phyloP scores from a whole-genome alignment of 768 basidiomycete genomes.

The Lentinula raphanica region DNA sequence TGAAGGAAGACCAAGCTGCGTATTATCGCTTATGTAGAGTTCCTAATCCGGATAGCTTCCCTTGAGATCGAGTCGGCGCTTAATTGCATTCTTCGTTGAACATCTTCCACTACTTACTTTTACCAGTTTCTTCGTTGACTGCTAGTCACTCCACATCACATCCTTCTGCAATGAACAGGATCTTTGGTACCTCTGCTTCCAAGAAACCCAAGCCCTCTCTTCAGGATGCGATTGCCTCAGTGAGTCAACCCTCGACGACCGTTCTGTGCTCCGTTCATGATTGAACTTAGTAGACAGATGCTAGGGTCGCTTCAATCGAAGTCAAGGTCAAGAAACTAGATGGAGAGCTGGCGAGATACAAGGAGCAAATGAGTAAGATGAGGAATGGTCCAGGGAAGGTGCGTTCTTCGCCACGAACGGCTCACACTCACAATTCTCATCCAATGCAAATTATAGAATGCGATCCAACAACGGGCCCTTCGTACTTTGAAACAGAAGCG shows the following conservation, averaged over 20 bases:
- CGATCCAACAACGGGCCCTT: constrained; percentile 92
- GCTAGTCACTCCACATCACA: not conserved
- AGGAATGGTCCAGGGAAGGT: constrained; percentile 95
- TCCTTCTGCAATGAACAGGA: constrained; percentile 61
- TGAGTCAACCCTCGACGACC: constrained; percentile 27
- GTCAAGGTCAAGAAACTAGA: constrained; percentile 97
- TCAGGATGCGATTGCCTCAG: constrained; percentile 89
- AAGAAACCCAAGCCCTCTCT: constrained; percentile 84
- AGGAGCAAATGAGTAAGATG: constrained; percentile 94
- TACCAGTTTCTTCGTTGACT: not conserved
- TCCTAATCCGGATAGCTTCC: not conserved
- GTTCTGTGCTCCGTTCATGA: not conserved
- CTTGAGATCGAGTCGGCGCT: not conserved
- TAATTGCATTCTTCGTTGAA: not conserved
- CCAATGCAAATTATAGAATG: constrained; percentile 47
- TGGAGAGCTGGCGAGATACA: constrained; percentile 85
- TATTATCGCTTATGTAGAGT: not conserved
- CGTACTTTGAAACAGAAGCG: constrained; percentile 91
- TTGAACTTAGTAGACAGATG: constrained; percentile 64
- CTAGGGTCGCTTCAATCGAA: constrained; percentile 81
- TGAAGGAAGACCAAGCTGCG: not conserved
- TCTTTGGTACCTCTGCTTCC: constrained; percentile 69
- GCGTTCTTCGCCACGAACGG: constrained; percentile 12
- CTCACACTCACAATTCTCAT: not conserved
- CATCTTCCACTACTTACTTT: too few species aligned